Evolutionary conservation across 2,329 filamentous ascomycete genomes (phyloP).

Genomic region (Aspergillus fijiensis): DNA sequence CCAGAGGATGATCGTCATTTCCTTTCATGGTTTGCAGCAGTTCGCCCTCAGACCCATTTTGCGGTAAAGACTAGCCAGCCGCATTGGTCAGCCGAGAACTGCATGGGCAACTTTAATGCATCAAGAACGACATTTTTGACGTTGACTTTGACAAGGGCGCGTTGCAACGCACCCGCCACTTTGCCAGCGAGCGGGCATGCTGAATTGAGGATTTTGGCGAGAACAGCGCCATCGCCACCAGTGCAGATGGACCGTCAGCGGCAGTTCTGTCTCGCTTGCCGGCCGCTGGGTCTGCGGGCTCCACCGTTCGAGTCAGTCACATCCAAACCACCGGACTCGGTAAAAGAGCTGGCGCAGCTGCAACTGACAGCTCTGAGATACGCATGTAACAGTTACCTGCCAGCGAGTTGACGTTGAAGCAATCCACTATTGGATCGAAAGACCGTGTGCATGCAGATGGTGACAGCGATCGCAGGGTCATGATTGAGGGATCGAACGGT

Average conservation of each 20-base stretch:
- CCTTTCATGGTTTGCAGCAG: not conserved
- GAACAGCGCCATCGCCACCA: not conserved
- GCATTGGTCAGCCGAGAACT: not conserved
- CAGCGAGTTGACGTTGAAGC: not conserved
- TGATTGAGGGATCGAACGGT: constrained; percentile 6
- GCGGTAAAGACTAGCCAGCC: too few species aligned
- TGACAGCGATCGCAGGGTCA: constrained; percentile 4
- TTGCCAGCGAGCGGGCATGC: not conserved
- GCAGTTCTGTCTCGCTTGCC: constrained; percentile 3
- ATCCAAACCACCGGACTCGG: not conserved
- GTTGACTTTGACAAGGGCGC: not conserved
- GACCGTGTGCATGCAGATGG: not conserved
- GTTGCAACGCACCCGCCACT: not conserved
- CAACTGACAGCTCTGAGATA: not conserved
- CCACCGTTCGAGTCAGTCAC: constrained; percentile 9
- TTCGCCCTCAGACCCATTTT: constrained; percentile 1
- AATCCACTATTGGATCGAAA: not conserved
- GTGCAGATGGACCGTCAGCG: not conserved
- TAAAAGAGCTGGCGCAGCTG: not conserved
- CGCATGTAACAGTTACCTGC: not conserved
- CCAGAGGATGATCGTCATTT: constrained; percentile 10
- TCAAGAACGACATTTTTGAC: not conserved
- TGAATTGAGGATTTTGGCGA: not conserved
- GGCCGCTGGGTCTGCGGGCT: constrained; percentile 1
- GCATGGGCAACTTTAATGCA: not conserved